phyloP scores from a whole-genome alignment of 73 alveolate genomes.

The Loxodes magnus region DNA sequence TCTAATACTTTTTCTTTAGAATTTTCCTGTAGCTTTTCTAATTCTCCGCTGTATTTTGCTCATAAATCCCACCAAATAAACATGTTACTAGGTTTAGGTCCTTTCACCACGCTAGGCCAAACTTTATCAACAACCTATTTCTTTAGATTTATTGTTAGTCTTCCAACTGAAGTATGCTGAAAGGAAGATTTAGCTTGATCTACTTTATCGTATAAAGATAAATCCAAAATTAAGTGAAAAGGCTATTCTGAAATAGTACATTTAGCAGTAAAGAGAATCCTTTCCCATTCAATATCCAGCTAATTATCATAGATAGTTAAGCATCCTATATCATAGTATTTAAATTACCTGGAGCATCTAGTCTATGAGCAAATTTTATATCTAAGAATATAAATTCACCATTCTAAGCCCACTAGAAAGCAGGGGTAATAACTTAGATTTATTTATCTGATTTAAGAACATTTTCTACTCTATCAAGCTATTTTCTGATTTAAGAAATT shows the following conservation, averaged over 20 bases:
- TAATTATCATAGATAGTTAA: conserved; percentile 12
- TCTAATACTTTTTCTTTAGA: too few relatives aligned
- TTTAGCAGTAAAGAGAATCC: conserved; percentile 28
- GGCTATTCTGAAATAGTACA: conserved; percentile 25
- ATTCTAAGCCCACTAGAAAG: conserved; percentile 12
- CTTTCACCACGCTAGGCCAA: conserved; percentile 30
- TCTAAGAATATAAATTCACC: not conserved
- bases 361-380: conserved; percentile 12
- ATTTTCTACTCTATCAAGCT: too few relatives aligned
- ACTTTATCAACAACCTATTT: conserved; percentile 14
- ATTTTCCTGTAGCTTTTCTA: too few relatives aligned
- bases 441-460: too few relatives aligned
- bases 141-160: conserved; percentile 28
- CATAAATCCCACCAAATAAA: conserved; percentile 47
- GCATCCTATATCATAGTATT: conserved; percentile 31
- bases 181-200: conserved; percentile 14
- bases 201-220: conserved; percentile 18
- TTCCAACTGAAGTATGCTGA: conserved; percentile 25
- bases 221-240: conserved; percentile 15
- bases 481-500: too few relatives aligned
- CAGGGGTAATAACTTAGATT: not conserved
- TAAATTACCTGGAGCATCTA: conserved; percentile 16
- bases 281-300: too few relatives aligned
- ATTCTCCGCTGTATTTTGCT: conserved; percentile 37
- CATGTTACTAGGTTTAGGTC: conserved; percentile 21